A percentile compares a stretch with the other conserved stretches of the same genome.
phyloP scores from a whole-genome alignment of 306 rosid species.

The Canavalia gladiata region DNA sequence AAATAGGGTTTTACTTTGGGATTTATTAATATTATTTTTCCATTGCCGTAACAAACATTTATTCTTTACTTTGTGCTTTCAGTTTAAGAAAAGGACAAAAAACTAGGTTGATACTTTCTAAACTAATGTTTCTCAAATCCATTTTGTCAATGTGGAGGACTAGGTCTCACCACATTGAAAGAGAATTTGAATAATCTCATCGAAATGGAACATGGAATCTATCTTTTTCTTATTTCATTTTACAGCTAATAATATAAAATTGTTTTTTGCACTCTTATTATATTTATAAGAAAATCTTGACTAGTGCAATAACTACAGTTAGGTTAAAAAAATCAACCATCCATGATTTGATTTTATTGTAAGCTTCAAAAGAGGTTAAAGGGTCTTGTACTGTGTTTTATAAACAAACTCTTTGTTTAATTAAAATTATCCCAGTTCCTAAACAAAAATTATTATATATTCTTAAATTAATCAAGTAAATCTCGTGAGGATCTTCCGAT shows the following conservation, averaged over 20 bases:
- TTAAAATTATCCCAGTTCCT: neutral
- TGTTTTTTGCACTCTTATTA: neutral
- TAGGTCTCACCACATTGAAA: slow-evolving; percentile 59
- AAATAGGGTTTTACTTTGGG: slow-evolving; percentile 29
- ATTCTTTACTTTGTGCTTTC: slow-evolving; percentile 51
- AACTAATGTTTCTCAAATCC: slow-evolving; percentile 38
- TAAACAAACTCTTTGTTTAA: slow-evolving; percentile 23
- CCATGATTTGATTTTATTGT: slow-evolving; percentile 8
- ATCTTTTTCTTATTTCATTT: slow-evolving; percentile 50
- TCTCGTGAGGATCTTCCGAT: slow-evolving; percentile 39
- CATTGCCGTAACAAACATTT: slow-evolving; percentile 26
- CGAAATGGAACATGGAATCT: slow-evolving; percentile 72
- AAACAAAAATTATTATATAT: neutral
- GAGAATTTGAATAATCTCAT: slow-evolving; percentile 76
- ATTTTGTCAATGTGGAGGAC: slow-evolving; percentile 57
- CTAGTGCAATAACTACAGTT: neutral
- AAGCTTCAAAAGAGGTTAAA: slow-evolving; percentile 13
- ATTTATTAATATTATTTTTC: neutral
- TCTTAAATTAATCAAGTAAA: slow-evolving; percentile 18
- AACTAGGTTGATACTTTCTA: slow-evolving; percentile 48
- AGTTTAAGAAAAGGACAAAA: slow-evolving; percentile 61
- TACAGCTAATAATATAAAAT: slow-evolving; percentile 59
- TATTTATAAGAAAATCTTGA: neutral
- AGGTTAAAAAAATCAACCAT: slow-evolving; percentile 44
- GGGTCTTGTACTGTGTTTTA: neutral